phyloP scores from a whole-genome alignment of 768 basidiomycete genomes.

The Boletus sp. region DNA sequence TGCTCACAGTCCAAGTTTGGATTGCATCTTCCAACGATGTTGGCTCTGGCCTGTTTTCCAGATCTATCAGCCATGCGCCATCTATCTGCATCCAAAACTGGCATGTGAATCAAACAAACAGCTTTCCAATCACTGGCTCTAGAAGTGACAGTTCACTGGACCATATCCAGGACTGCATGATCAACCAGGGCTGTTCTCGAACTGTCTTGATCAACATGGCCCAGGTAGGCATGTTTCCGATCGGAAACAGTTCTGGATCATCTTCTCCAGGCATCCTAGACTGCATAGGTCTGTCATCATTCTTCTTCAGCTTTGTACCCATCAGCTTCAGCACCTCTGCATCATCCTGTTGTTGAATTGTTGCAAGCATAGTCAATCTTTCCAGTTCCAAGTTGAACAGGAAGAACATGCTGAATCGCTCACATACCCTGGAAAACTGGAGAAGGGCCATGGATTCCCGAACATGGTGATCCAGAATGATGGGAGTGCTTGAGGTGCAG shows the following conservation, averaged over 20 bases:
- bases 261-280: not conserved
- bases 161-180: no score
- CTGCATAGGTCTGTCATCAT: not conserved
- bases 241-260: not conserved
- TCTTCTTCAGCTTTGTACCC: not conserved
- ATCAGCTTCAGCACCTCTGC: not conserved
- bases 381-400: not conserved
- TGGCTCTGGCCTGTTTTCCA: not conserved
- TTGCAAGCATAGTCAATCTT: not conserved
- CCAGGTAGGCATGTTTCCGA: no score
- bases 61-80: not conserved
- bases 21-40: not conserved
- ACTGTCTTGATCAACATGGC: not conserved
- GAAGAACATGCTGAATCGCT: no score
- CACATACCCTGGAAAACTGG: not conserved
- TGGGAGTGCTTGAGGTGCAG: slow-evolving; percentile 1
- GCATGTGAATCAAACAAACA: not conserved
- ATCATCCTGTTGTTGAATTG: slow-evolving; percentile 1
- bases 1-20: not conserved
- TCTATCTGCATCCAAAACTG: not conserved
- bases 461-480: no score
- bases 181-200: not conserved
- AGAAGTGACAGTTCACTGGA: no score
- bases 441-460: slow-evolving; percentile 10
- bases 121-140: no score